A percentile compares a stretch with the other conserved stretches of the same genome.
Conservation (phyloP, 495 filamentous ascomycete genomes). For the Hypoxylon rickii region DNA sequence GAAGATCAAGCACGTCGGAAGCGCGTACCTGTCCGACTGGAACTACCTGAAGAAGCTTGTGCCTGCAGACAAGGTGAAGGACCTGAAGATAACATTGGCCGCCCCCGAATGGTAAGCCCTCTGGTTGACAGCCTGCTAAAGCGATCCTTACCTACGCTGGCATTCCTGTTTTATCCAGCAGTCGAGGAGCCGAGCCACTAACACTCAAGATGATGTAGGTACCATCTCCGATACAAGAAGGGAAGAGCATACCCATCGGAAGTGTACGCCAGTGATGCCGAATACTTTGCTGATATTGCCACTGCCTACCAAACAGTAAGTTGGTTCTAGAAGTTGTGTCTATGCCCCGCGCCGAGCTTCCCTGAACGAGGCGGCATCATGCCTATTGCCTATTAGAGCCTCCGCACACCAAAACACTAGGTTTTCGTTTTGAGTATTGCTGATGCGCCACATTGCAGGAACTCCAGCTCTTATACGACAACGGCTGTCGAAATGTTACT, state of each 20-base stretch:
- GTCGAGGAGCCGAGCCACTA: too few relatives aligned
- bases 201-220: constrained; percentile 31
- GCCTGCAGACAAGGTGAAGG: constrained; percentile 57
- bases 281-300: constrained; percentile 70
- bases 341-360: neutral
- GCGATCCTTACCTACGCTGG: constrained; percentile 34
- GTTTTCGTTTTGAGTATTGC: neutral
- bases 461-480: constrained; percentile 65
- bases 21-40: constrained; percentile 66
- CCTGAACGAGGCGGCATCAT: neutral
- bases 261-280: constrained; percentile 62
- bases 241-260: constrained; percentile 65
- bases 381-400: neutral
- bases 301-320: constrained; percentile 58
- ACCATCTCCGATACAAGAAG: constrained; percentile 65
- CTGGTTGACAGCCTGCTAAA: neutral
- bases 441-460: constrained; percentile 45
- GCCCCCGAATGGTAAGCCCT: constrained; percentile 62
- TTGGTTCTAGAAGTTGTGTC: neutral
- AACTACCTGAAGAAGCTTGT: constrained; percentile 65
- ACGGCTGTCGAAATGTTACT: constrained; percentile 67
- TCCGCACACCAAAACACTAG: too few relatives aligned
- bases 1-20: constrained; percentile 70
- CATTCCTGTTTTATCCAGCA: too few relatives aligned
- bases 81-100: constrained; percentile 66